These are phyloP conservation scores for Infundibulicybe gibba DNA, from an alignment of 768 basidiomycete species.

Conservation along the genomic window DNA sequence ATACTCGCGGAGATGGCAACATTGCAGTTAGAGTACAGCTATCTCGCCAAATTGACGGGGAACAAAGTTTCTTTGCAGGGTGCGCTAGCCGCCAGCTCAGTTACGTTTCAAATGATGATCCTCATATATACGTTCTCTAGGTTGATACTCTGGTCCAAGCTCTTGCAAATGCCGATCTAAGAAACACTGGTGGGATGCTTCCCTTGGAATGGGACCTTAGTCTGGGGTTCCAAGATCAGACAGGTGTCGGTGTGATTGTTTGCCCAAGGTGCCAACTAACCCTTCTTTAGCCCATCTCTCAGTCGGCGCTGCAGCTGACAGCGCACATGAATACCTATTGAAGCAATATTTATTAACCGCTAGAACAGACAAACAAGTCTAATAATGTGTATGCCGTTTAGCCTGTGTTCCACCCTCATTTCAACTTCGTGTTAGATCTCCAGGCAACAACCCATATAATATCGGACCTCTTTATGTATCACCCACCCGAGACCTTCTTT, in stretches of 20 bases:
- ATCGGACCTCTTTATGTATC: slow-evolving; percentile 65
- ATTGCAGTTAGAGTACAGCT: slow-evolving; percentile 81
- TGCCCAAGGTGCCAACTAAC: slow-evolving; percentile 1
- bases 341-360: slow-evolving; percentile 71
- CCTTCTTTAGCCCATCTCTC: slow-evolving; percentile 38
- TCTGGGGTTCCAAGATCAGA: slow-evolving; percentile 26
- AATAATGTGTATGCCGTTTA: slow-evolving; percentile 55
- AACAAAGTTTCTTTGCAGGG: slow-evolving; percentile 58
- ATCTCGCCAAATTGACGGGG: slow-evolving; percentile 76
- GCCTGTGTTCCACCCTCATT: background rate
- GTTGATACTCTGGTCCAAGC: slow-evolving; percentile 43
- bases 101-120: background rate
- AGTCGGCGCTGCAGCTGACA: slow-evolving; percentile 68
- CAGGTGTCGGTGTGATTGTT: slow-evolving; percentile 40
- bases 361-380: slow-evolving; percentile 56
- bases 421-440: slow-evolving; percentile 40
- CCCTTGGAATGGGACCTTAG: slow-evolving; percentile 53
- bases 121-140: slow-evolving; percentile 21
- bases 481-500: slow-evolving; percentile 60
- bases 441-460: slow-evolving; percentile 59
- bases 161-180: slow-evolving; percentile 44
- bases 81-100: slow-evolving; percentile 20
- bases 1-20: slow-evolving; percentile 79
- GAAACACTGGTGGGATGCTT: slow-evolving; percentile 56
- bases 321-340: slow-evolving; percentile 74